Conservation (phyloP, 257 asterid genomes). For the Lithospermum erythrorhizon region DNA sequence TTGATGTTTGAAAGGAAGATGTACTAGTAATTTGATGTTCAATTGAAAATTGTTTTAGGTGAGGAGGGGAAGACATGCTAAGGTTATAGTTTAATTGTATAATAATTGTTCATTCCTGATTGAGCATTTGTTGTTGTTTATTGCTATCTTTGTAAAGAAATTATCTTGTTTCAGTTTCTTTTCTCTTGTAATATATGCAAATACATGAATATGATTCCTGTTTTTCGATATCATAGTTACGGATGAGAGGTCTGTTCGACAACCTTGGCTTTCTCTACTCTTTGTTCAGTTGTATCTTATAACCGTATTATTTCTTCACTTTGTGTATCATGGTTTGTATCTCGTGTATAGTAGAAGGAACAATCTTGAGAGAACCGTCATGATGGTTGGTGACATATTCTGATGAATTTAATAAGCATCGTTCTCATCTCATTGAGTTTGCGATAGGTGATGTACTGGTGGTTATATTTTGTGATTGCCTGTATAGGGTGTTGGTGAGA, state of each 20-base stretch:
- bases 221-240: background rate
- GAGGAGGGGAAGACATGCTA: slow-evolving; percentile 4
- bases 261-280: background rate
- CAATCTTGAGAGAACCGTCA: no score
- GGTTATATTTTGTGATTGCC: no score
- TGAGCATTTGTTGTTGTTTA: slow-evolving; percentile 11
- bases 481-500: no score
- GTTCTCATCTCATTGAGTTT: no score
- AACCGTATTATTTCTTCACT: background rate
- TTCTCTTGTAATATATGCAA: background rate
- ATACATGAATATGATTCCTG: background rate
- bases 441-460: no score
- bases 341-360: no score
- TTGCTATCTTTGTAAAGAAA: slow-evolving; percentile 20
- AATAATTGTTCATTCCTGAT: slow-evolving; percentile 12
- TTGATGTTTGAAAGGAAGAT: slow-evolving; percentile 22
- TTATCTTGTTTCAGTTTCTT: background rate
- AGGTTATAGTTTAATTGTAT: background rate
- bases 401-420: no score
- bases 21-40: slow-evolving; percentile 22
- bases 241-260: background rate
- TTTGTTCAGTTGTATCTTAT: background rate
- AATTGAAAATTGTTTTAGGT: slow-evolving; percentile 15
- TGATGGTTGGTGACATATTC: no score
- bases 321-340: no score